These are phyloP conservation scores for Lagenaria siceraria DNA, from an alignment of 306 rosid species.

Conservation along the genomic window DNA sequence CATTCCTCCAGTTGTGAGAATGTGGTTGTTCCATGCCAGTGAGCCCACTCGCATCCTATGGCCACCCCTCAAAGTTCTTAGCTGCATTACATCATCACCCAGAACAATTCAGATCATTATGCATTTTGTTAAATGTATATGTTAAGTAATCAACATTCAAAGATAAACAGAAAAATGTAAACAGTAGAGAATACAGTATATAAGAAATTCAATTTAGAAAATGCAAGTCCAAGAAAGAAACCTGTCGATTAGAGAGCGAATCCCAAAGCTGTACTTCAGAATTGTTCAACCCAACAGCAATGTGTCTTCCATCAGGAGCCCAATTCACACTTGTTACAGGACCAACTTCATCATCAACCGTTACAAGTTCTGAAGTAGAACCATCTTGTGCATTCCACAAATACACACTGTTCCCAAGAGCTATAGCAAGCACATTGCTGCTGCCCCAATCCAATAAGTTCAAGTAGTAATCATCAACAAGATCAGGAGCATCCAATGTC, in stretches of 20 bases:
- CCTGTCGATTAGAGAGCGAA: constrained; percentile 34
- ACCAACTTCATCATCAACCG: constrained; percentile 54
- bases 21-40: constrained; percentile 63
- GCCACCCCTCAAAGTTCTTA: constrained; percentile 46
- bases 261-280: constrained; percentile 78
- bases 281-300: constrained; percentile 61
- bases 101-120: neutral
- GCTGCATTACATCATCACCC: constrained; percentile 20
- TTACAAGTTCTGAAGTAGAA: constrained; percentile 50
- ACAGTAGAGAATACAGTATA: too few relatives aligned
- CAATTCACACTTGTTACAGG: constrained; percentile 61
- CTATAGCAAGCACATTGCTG: constrained; percentile 45
- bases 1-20: constrained; percentile 74
- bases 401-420: constrained; percentile 48
- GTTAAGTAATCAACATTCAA: too few relatives aligned
- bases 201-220: neutral
- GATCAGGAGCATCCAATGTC: constrained; percentile 74
- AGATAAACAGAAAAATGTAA: too few relatives aligned
- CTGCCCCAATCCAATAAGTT: constrained; percentile 72
- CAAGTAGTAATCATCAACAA: constrained; percentile 57
- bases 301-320: constrained; percentile 72
- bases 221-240: constrained; percentile 4
- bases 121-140: neutral
- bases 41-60: constrained; percentile 60
- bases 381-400: constrained; percentile 56